These are phyloP conservation scores for Umbelopsis vinacea DNA, from an alignment of 192 early-diverging fungal species.

Conservation along the genomic window DNA sequence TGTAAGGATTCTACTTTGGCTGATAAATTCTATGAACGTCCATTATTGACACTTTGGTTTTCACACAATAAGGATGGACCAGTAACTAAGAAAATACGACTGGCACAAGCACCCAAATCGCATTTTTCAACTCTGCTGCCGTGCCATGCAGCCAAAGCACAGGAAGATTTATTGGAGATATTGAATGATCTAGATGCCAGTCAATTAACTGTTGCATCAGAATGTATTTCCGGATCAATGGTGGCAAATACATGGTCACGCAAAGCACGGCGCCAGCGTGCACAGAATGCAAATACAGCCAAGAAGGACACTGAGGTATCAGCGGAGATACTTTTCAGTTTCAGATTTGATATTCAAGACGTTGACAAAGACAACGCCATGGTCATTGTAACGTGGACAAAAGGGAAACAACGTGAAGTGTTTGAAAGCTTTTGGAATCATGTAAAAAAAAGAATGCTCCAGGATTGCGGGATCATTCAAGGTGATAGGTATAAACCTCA, in stretches of 20 bases:
- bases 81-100: slow-evolving; percentile 25
- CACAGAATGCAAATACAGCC: background rate
- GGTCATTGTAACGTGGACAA: slow-evolving; percentile 44
- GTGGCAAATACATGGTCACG: slow-evolving; percentile 42
- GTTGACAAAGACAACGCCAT: slow-evolving; percentile 9
- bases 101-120: slow-evolving; percentile 19
- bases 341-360: slow-evolving; percentile 11
- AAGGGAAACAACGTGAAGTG: slow-evolving; percentile 48
- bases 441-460: slow-evolving; percentile 33
- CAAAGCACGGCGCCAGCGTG: slow-evolving; percentile 29
- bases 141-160: too few relatives aligned
- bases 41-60: background rate
- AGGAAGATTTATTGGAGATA: background rate
- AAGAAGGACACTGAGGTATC: background rate
- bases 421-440: slow-evolving; percentile 55
- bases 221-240: background rate
- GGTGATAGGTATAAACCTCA: slow-evolving; percentile 4
- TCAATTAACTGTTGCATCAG: background rate
- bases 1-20: background rate
- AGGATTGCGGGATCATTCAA: slow-evolving; percentile 26
- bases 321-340: slow-evolving; percentile 24
- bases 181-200: background rate
- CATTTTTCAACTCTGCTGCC: slow-evolving; percentile 20
- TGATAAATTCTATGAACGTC: background rate
- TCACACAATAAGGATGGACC: slow-evolving; percentile 9